Evolutionary conservation across 2,329 filamentous ascomycete species (phyloP), one percentile per base, ranked within the genome.

Genomic region (Colletotrichum sp.): DNA sequence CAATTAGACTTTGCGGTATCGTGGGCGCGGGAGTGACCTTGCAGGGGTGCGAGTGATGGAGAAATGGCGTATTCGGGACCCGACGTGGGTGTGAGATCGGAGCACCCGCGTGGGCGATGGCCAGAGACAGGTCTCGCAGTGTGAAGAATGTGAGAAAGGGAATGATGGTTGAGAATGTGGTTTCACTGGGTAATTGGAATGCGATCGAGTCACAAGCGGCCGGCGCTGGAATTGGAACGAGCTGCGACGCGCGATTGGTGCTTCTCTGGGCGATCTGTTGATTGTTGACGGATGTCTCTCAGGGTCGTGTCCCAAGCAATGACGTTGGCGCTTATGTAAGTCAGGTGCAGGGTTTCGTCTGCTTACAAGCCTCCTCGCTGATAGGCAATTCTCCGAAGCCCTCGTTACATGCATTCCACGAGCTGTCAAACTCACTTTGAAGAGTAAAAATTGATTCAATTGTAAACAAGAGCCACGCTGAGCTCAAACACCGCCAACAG

Each of bases 1-100:
- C 72, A 71, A 75, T 71, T 75, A 64, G 70, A 75, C 63, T 75
- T 71, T 77, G 28, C 34, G 24, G 52, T 62, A 59, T 75, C 71
- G 62, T 34, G 71, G 74, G 59, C 49, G 49, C 28, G 57, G 39
- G 55, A 73, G 34, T 64, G 62, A 72, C 52, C 62, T 64, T 77
- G 66, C 72, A 77, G 72, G 71, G 72, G 39, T 75, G 13, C 59
- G 30, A 63, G 30, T 24, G 28, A 21, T 55, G 13, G 24, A 44
- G 59, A 28, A 21, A 34, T 18, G 49, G 13, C 44, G 60, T 21
- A 62, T 36, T 26, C 26, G 39, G 57, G 24, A n/a, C 9, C 36
- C 39, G 39, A 62, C 32, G 49, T 63, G 63, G 52, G 18, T 59
- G 21, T 59, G 44, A 21, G 16, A 62, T 71, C 52, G 44, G 44